phyloP scores from a whole-genome alignment of 495 filamentous ascomycete species.

The Hypoxylon crocopeplum region DNA sequence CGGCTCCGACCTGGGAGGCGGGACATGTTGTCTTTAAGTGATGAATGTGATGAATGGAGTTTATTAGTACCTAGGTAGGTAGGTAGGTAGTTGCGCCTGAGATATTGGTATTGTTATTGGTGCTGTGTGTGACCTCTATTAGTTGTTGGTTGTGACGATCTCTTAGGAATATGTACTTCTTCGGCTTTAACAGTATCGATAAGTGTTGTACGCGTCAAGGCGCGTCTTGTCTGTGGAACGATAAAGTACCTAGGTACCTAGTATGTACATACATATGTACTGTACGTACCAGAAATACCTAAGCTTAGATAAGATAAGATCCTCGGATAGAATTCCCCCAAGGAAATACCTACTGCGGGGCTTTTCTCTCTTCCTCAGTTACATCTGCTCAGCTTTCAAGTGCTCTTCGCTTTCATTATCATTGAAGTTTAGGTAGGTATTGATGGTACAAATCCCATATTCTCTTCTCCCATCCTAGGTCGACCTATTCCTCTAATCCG shows the following conservation, averaged over 20 bases:
- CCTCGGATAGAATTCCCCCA: too few relatives aligned
- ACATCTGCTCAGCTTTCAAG: neutral
- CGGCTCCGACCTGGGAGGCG: slow-evolving; percentile 4
- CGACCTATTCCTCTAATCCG: neutral
- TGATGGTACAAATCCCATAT: neutral
- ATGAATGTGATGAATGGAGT: too few relatives aligned
- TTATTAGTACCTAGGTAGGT: too few relatives aligned
- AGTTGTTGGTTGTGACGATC: too few relatives aligned
- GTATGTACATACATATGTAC: too few relatives aligned
- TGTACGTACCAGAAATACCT: too few relatives aligned
- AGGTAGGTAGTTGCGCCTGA: too few relatives aligned
- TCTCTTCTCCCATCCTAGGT: neutral
- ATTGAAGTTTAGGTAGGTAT: neutral
- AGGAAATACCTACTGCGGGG: neutral
- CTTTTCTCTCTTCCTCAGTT: neutral
- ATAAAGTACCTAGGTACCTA: slow-evolving; percentile 10
- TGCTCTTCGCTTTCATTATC: neutral
- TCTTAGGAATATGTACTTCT: too few relatives aligned
- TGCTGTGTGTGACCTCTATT: too few relatives aligned
- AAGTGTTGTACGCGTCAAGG: slow-evolving; percentile 18
- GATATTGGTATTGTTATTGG: too few relatives aligned
- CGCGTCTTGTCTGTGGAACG: slow-evolving; percentile 7
- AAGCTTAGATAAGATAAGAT: neutral
- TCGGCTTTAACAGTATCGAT: too few relatives aligned
- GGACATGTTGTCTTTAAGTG: slow-evolving; percentile 8